Percentiles rank a stretch among this genome's conserved stretches.
These are phyloP conservation scores for Umbelopsis ramanniana DNA, from an alignment of 192 early-diverging fungal species.

Conservation along the genomic window DNA sequence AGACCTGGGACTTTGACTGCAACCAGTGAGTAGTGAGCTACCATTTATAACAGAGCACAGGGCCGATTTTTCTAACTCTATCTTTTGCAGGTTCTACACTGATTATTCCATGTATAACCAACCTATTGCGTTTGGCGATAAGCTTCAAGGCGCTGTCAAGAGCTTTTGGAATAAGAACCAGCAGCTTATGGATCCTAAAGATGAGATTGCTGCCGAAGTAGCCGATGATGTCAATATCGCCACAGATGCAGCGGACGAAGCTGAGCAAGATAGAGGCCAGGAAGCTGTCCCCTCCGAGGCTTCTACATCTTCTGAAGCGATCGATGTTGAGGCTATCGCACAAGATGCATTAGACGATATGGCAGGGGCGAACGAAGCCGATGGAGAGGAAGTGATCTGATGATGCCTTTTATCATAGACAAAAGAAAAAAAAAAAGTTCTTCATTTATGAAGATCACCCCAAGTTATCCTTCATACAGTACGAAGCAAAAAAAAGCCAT, in stretches of 20 bases:
- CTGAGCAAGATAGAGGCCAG: not conserved
- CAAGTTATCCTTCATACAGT: too few species aligned
- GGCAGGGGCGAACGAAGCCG: not conserved
- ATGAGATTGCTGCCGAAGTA: slow-evolving; percentile 19
- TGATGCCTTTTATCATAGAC: slow-evolving; percentile 2
- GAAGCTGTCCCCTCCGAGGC: not conserved
- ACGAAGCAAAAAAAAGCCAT: not conserved
- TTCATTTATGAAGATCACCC: too few species aligned
- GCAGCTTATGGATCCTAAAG: not conserved
- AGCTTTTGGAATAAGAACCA: slow-evolving; percentile 9
- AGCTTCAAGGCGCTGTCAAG: slow-evolving; percentile 26
- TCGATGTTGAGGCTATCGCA: not conserved
- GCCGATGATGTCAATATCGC: slow-evolving; percentile 27
- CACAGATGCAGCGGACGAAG: not conserved
- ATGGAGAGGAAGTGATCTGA: not conserved
- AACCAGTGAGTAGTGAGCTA: slow-evolving; percentile 30
- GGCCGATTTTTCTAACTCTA: not conserved
- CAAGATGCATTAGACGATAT: not conserved
- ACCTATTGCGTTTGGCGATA: slow-evolving; percentile 2
- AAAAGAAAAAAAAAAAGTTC: not conserved
- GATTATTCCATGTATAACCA: slow-evolving; percentile 10
- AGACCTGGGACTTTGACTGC: slow-evolving; percentile 65
- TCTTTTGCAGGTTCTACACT: slow-evolving; percentile 13
- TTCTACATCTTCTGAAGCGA: not conserved
- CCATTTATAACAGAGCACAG: not conserved